Evolutionary conservation across 768 basidiomycete species (phyloP).

Genomic region (Amanita phalloides): DNA sequence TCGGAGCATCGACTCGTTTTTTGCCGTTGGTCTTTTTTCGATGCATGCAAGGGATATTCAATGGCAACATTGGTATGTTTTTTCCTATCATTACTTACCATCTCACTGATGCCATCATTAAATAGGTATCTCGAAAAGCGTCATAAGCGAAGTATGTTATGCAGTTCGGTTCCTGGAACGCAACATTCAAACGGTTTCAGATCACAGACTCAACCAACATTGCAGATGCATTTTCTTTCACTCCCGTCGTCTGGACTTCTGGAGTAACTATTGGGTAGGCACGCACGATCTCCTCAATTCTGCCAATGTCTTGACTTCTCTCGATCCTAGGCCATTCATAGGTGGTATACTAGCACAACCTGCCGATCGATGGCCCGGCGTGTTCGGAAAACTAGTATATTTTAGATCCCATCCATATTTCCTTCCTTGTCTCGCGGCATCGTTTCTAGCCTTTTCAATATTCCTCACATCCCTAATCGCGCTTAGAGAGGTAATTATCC

Average conservation of each 20-base stretch:
- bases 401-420: constrained; percentile 24
- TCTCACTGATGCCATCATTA: constrained; percentile 6
- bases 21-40: constrained; percentile 16
- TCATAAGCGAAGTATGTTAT: background rate
- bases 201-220: constrained; percentile 29
- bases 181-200: constrained; percentile 25
- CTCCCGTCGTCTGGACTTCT: constrained; percentile 23
- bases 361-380: constrained; percentile 15
- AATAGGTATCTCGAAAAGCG: background rate
- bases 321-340: constrained; percentile 14
- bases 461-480: constrained; percentile 13
- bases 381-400: constrained; percentile 15
- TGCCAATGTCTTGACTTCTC: background rate
- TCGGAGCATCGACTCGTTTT: constrained; percentile 31
- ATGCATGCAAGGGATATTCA: constrained; percentile 7
- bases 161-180: background rate
- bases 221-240: constrained; percentile 25
- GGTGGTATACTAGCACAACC: constrained; percentile 24
- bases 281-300: background rate
- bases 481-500: constrained; percentile 17
- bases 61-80: background rate
- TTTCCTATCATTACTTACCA: constrained; percentile 18
- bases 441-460: constrained; percentile 11
- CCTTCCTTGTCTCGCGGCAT: constrained; percentile 22
- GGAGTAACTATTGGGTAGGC: constrained; percentile 23